Conservation (phyloP, 2,329 filamentous ascomycete species). For the Hypoxylon sp. region DNA sequence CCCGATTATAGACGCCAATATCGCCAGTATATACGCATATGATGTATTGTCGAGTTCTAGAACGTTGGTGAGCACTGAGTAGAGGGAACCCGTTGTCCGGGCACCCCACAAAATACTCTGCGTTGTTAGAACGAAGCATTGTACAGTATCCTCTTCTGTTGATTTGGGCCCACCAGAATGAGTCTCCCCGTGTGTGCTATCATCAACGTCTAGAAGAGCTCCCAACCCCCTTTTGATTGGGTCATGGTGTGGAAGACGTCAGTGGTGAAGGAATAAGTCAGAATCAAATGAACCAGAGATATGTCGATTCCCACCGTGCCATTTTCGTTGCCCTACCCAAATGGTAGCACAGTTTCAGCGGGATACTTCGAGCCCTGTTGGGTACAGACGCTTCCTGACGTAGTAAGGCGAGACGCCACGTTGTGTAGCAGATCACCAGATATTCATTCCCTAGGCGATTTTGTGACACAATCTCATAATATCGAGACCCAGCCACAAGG, state of each 20-base stretch:
- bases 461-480: slow-evolving; percentile 34
- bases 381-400: slow-evolving; percentile 23
- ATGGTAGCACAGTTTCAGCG: slow-evolving; percentile 36
- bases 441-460: slow-evolving; percentile 36
- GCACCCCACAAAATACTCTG: slow-evolving; percentile 27
- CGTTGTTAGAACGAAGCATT: slow-evolving; percentile 19
- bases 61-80: slow-evolving; percentile 23
- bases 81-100: slow-evolving; percentile 27
- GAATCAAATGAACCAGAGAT: slow-evolving; percentile 3
- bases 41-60: slow-evolving; percentile 32
- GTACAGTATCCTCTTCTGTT: slow-evolving; percentile 22
- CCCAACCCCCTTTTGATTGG: slow-evolving; percentile 17
- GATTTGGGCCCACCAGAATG: slow-evolving; percentile 8
- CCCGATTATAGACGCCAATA: slow-evolving; percentile 12
- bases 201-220: slow-evolving; percentile 19
- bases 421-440: slow-evolving; percentile 30
- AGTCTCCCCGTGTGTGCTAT: slow-evolving; percentile 18
- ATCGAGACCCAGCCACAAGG: slow-evolving; percentile 24
- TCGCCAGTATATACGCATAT: slow-evolving; percentile 9
- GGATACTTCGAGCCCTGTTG: slow-evolving; percentile 27
- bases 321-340: slow-evolving; percentile 37
- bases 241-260: slow-evolving; percentile 21
- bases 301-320: slow-evolving; percentile 33
- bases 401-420: slow-evolving; percentile 35
- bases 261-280: slow-evolving; percentile 10